These are phyloP conservation scores for Cinnamomum micranthum DNA, from an alignment of 164 flowering plant species.

Conservation along the genomic window DNA sequence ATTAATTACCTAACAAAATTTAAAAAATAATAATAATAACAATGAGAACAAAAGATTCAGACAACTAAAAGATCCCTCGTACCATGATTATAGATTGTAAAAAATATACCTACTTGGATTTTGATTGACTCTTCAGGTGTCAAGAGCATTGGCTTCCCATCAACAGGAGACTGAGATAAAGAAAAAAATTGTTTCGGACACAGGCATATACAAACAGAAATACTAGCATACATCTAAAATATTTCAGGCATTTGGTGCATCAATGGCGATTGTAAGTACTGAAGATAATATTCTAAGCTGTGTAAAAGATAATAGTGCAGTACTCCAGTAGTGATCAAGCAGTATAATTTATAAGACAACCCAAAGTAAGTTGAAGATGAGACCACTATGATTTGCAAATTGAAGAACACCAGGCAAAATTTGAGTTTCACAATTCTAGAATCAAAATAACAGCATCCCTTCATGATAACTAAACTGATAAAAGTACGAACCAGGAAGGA, in stretches of 20 bases:
- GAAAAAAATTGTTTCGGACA: conserved; percentile 11
- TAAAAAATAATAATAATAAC: neutral
- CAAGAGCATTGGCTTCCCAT: conserved; percentile 96
- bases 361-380: too few relatives aligned
- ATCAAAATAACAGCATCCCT: too few relatives aligned
- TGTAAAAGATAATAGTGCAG: neutral
- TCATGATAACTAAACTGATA: too few relatives aligned
- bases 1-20: neutral
- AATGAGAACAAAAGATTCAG: too few relatives aligned
- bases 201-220: neutral
- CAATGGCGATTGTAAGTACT: neutral
- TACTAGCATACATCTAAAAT: neutral
- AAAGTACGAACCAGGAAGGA: too few relatives aligned
- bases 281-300: neutral
- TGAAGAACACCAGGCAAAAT: too few relatives aligned
- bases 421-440: too few relatives aligned
- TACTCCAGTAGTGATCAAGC: neutral
- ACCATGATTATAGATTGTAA: neutral
- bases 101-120: conserved; percentile 65
- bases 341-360: too few relatives aligned
- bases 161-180: conserved; percentile 83
- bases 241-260: neutral
- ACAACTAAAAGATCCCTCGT: neutral
- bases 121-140: conserved; percentile 99
- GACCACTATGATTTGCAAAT: too few relatives aligned